phyloP scores from a whole-genome alignment of 1,139 yeast genomes.

The Blastobotrys apis region DNA sequence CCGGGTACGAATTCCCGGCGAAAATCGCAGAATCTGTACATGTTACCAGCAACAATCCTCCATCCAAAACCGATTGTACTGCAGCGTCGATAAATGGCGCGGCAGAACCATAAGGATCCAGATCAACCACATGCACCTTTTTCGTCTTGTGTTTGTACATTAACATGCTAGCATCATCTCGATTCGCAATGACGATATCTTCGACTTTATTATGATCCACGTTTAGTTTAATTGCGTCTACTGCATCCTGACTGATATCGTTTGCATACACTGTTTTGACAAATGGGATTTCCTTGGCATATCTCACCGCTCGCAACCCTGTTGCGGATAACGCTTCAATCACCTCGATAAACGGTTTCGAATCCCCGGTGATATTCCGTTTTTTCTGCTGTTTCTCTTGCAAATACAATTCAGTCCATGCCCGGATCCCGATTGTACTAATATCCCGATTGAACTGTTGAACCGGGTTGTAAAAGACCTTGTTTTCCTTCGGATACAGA shows the following conservation, averaged over 20 bases:
- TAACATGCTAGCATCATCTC: conserved; percentile 82
- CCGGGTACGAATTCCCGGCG: conserved; percentile 96
- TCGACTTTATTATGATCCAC: conserved; percentile 59
- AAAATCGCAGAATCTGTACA: conserved; percentile 95
- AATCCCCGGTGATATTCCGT: conserved; percentile 27
- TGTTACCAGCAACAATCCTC: conserved; percentile 81
- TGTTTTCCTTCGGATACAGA: conserved; percentile 68
- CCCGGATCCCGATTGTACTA: conserved; percentile 76
- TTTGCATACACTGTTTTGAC: conserved; percentile 76
- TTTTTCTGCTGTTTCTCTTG: conserved; percentile 31
- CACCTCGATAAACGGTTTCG: conserved; percentile 52
- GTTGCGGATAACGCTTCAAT: conserved; percentile 93
- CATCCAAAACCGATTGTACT: conserved; percentile 71
- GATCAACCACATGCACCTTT: conserved; percentile 68
- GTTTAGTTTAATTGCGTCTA: conserved; percentile 70
- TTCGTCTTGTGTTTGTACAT: conserved; percentile 56
- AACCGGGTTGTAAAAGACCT: conserved; percentile 91
- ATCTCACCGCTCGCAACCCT: conserved; percentile 88
- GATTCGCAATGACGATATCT: conserved; percentile 55
- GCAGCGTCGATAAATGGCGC: conserved; percentile 93
- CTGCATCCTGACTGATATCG: conserved; percentile 83
- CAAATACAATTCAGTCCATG: conserved; percentile 66
- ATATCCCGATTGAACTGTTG: conserved; percentile 95
- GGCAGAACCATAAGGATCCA: conserved; percentile 97
- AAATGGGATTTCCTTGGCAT: conserved; percentile 82